Evolutionary conservation across 768 basidiomycete genomes (phyloP), one percentile per base, ranked within the genome.

Genomic region (Galerina sulciceps): DNA sequence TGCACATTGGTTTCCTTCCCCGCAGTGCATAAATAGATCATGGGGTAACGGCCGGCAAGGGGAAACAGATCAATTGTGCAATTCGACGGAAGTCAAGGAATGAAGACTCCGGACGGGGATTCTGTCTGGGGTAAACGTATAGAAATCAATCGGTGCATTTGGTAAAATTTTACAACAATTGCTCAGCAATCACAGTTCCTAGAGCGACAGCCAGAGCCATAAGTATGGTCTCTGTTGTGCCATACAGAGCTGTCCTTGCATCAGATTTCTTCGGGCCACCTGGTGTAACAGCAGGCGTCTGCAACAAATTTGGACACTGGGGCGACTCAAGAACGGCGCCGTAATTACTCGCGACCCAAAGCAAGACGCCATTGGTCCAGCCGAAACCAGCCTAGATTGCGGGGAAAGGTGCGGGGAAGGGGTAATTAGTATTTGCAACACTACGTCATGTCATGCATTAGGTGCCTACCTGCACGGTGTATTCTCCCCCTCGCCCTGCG

Each of bases 291-390:
- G 60, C 60, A n/a, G 75, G 59, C 5, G 59, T 59, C 9, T 66
- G 70, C 59, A 75, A 53, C 34, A 79, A 65, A 48, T 64, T 65
- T 0, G 93, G 93, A 65, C 93, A 94, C 34, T 76, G 57, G 0
- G 91, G 93, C 1, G 79, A 72, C 46, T 78, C 81, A 43, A 94
- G 78, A 11, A 82, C 69, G 1, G 76, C 48, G 0, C 90, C 91
- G 65, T 88, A 92, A 44, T 77, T 81, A 61, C 82, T 84, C 17
- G 90, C 86, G 18, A 90, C 76, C 88, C 89, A 93, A 38, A 94
- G 81, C 53, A 85, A 68, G 9, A 88, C 91, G 17, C 92, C 92
- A 65, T 94, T 94, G 41, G 91, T 93, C 93, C 93, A 95, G 15
- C 93, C 91, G 67, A 94, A 94, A 18, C 92, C 91, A 13, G 85